These are phyloP conservation scores for Entophlyctis helioformis DNA, from an alignment of 192 early-diverging fungal species.

Conservation along the genomic window DNA sequence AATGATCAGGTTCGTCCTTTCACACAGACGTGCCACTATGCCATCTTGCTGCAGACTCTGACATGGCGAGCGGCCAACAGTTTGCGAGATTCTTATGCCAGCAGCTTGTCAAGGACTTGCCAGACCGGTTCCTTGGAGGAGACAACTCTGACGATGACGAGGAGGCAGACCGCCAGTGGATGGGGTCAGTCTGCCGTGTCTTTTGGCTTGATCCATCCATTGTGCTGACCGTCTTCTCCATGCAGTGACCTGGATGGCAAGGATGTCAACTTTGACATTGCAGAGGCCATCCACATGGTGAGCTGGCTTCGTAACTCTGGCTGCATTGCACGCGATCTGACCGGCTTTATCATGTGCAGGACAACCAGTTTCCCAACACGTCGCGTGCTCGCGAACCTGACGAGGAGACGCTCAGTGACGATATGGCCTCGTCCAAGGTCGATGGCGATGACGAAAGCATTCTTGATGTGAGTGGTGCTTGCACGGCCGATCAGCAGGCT, in stretches of 20 bases:
- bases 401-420: no score
- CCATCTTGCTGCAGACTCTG: slow-evolving; percentile 2
- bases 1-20: background rate
- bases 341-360: no score
- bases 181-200: slow-evolving; percentile 19
- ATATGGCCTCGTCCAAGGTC: no score
- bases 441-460: no score
- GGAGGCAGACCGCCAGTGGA: slow-evolving; percentile 39
- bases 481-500: no score
- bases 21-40: background rate
- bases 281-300: slow-evolving; percentile 10
- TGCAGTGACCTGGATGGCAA: slow-evolving; percentile 21
- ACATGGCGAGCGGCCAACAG: slow-evolving; percentile 13
- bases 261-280: slow-evolving; percentile 21
- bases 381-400: no score
- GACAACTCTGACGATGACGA: slow-evolving; percentile 50
- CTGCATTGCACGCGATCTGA: no score
- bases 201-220: slow-evolving; percentile 1
- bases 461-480: no score
- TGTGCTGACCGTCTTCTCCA: background rate
- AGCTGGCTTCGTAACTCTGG: no score
- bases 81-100: slow-evolving; percentile 61
- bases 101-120: slow-evolving; percentile 55
- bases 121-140: slow-evolving; percentile 48
- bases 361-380: no score